Conservation (phyloP, 2,329 filamentous ascomycete genomes). For the Cryphonectria japonica region DNA sequence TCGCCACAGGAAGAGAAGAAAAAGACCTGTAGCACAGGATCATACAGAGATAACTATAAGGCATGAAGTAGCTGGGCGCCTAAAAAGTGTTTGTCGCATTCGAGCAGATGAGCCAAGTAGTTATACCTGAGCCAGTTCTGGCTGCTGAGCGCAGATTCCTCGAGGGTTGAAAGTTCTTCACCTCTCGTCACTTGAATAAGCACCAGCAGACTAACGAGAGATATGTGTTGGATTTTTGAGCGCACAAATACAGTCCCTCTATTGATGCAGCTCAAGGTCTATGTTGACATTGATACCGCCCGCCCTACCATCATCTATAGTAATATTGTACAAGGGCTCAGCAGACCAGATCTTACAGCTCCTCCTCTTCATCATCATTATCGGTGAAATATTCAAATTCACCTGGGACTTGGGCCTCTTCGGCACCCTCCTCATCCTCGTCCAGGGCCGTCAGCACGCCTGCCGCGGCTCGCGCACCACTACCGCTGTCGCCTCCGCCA, state of each 20-base stretch:
- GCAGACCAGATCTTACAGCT: conserved; percentile 26
- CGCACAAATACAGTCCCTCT: conserved; percentile 8
- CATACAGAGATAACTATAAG: too few species aligned
- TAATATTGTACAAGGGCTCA: conserved; percentile 20
- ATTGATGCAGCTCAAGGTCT: conserved; percentile 21
- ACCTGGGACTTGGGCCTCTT: conserved; percentile 70
- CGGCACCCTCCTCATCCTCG: conserved; percentile 76
- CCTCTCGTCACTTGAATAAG: not conserved
- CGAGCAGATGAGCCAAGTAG: too few species aligned
- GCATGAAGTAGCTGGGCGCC: too few species aligned
- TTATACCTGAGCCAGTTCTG: too few species aligned
- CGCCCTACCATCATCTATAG: not conserved
- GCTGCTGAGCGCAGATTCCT: too few species aligned
- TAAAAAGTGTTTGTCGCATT: too few species aligned
- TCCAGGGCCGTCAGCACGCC: conserved; percentile 86
- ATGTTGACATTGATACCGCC: conserved; percentile 3
- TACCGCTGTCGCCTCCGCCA: conserved; percentile 31
- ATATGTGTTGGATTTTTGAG: not conserved
- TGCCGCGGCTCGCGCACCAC: conserved; percentile 68
- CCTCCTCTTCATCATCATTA: conserved; percentile 55
- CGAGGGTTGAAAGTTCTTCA: too few species aligned
- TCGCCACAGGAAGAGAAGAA: not conserved
- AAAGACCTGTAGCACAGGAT: not conserved
- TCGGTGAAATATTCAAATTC: conserved; percentile 83
- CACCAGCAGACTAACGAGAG: not conserved